Conservation (phyloP, 805 yeast species). For the Tetrapisispora iriomotensis region DNA sequence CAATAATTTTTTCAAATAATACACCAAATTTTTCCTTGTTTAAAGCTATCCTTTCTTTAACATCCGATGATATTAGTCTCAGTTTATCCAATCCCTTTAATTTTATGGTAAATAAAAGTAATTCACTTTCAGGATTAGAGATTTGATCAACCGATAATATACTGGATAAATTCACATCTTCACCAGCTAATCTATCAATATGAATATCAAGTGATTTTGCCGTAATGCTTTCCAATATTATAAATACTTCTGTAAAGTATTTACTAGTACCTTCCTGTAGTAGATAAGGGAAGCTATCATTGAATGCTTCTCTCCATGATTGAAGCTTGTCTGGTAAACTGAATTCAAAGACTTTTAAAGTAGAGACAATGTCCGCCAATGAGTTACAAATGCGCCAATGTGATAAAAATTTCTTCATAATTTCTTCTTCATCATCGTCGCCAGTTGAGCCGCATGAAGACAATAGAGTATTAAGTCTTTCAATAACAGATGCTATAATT, state of each 20-base stretch:
- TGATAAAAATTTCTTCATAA: constrained; percentile 4
- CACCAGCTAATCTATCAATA: constrained; percentile 19
- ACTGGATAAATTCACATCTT: constrained; percentile 21
- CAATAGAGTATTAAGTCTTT: constrained; percentile 10
- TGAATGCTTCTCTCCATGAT: constrained; percentile 14
- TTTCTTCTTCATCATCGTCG: neutral
- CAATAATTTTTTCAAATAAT: constrained; percentile 15
- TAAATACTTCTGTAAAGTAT: constrained; percentile 14
- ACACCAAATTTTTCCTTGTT: constrained; percentile 23
- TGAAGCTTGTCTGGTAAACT: constrained; percentile 18
- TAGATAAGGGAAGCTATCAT: constrained; percentile 9
- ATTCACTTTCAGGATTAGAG: constrained; percentile 14
- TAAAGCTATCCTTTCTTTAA: constrained; percentile 14
- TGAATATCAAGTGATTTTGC: constrained; percentile 15
- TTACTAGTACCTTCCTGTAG: constrained; percentile 7
- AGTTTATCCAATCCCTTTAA: constrained; percentile 21
- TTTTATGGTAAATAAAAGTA: constrained; percentile 22
- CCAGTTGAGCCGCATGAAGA: constrained; percentile 3
- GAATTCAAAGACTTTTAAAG: constrained; percentile 23
- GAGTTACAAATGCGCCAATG: constrained; percentile 16
- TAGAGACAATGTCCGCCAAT: constrained; percentile 17
- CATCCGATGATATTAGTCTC: constrained; percentile 9
- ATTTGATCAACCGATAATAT: constrained; percentile 5
- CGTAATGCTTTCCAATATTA: constrained; percentile 20
- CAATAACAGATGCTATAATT: constrained; percentile 8